Evolutionary conservation across 371 early-diverging fungal species (phyloP).

Genomic region (Lichtheimia ramosa): DNA sequence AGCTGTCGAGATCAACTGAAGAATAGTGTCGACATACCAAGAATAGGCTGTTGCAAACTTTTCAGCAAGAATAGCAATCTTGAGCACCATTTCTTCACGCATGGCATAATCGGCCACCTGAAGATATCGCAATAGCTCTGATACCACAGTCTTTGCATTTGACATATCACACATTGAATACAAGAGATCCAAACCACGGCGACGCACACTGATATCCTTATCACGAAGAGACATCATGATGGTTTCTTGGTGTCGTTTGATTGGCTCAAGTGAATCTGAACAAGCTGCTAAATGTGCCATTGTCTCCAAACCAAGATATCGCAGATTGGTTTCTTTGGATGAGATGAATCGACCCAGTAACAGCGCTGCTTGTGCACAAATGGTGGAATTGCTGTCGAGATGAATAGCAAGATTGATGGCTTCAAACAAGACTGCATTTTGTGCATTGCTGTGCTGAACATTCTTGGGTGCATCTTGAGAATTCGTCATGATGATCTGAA

Average conservation of each 20-base stretch:
- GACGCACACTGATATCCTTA: slow-evolving; percentile 94
- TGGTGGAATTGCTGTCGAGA: slow-evolving; percentile 82
- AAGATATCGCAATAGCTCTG: slow-evolving; percentile 87
- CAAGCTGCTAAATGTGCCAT: slow-evolving; percentile 95
- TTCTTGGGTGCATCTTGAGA: slow-evolving; percentile 90
- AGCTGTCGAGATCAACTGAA: slow-evolving; percentile 92
- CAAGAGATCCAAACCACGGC: slow-evolving; percentile 92
- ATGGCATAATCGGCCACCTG: slow-evolving; percentile 87
- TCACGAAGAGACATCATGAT: slow-evolving; percentile 89
- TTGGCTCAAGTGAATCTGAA: slow-evolving; percentile 79
- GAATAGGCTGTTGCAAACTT: slow-evolving; percentile 95
- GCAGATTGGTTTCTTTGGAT: slow-evolving; percentile 93
- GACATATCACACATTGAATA: slow-evolving; percentile 95
- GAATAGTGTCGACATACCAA: slow-evolving; percentile 97
- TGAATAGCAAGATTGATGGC: slow-evolving; percentile 95
- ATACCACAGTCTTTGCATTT: slow-evolving; percentile 86
- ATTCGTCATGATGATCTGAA: slow-evolving; percentile 82
- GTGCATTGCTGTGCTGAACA: slow-evolving; percentile 96
- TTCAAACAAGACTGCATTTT: slow-evolving; percentile 95
- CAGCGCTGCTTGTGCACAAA: slow-evolving; percentile 81
- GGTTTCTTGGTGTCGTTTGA: slow-evolving; percentile 87
- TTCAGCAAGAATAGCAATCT: slow-evolving; percentile 97
- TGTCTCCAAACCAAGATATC: slow-evolving; percentile 94
- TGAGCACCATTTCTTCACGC: slow-evolving; percentile 95
- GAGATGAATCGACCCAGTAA: slow-evolving; percentile 88